Conservation (phyloP, 1,139 yeast genomes). For the Sugiyamaella japonica region DNA sequence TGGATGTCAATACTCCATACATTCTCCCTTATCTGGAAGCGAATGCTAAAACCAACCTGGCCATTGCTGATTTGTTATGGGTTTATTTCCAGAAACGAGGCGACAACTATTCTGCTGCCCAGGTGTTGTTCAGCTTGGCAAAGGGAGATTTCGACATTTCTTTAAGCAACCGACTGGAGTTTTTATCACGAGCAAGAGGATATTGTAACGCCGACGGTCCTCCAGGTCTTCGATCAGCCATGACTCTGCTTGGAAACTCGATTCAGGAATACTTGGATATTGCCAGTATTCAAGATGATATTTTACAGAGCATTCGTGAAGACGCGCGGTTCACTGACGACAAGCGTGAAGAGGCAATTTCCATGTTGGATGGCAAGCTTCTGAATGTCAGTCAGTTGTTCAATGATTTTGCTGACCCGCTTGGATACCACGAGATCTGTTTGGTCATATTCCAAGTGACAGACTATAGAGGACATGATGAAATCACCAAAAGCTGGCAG, state of each 20-base stretch:
- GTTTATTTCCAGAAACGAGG: constrained; percentile 83
- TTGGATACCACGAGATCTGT: constrained; percentile 83
- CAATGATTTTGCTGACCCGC: constrained; percentile 83
- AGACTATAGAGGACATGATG: constrained; percentile 50
- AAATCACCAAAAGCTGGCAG: constrained; percentile 43
- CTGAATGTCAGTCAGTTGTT: constrained; percentile 74
- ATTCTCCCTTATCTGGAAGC: constrained; percentile 76
- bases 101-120: constrained; percentile 78
- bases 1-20: constrained; percentile 79
- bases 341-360: constrained; percentile 48
- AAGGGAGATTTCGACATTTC: constrained; percentile 69
- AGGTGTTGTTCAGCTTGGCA: constrained; percentile 71
- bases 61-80: constrained; percentile 84
- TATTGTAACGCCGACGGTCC: constrained; percentile 86
- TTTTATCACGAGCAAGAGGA: constrained; percentile 87
- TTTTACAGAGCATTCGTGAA: constrained; percentile 56
- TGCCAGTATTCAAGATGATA: constrained; percentile 84
- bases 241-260: constrained; percentile 61
- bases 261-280: constrained; percentile 85
- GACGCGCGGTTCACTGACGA: constrained; percentile 60
- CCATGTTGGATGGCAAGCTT: constrained; percentile 61
- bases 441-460: constrained; percentile 76
- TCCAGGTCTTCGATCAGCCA: constrained; percentile 67
- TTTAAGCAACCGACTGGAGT: constrained; percentile 78
- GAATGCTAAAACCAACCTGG: constrained; percentile 64